Evolutionary conservation across 306 rosid species (phyloP).

Genomic region (Glycine latifolia): DNA sequence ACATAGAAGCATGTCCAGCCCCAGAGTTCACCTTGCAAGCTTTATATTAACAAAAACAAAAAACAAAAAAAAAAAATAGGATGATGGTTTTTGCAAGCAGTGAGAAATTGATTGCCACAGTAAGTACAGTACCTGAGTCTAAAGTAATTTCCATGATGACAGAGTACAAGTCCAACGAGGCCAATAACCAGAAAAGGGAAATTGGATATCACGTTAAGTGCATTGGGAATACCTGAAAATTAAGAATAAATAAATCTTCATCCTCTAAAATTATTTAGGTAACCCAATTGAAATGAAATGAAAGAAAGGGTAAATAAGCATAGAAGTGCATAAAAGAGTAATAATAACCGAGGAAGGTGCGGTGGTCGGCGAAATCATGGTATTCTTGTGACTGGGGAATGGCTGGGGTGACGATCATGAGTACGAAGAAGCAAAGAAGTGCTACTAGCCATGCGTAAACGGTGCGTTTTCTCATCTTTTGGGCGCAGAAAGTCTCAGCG

Average conservation of each 20-base stretch:
- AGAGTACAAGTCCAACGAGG: constrained; percentile 71
- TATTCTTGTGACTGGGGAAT: constrained; percentile 84
- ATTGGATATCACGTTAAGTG: constrained; percentile 85
- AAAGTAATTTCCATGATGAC: constrained; percentile 69
- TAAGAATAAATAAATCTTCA: background rate
- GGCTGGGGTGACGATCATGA: constrained; percentile 80
- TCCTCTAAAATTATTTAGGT: too few relatives aligned
- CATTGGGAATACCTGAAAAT: constrained; percentile 80
- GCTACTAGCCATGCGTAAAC: constrained; percentile 64
- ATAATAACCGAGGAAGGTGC: constrained; percentile 58
- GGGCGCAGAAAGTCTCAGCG: too few relatives aligned
- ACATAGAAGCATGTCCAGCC: constrained; percentile 89
- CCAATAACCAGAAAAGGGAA: constrained; percentile 85
- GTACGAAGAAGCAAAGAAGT: constrained; percentile 63
- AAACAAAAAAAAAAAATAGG: too few relatives aligned
- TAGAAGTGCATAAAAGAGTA: too few relatives aligned
- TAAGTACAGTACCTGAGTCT: constrained; percentile 66
- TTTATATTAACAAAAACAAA: background rate
- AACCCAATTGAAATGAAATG: too few relatives aligned
- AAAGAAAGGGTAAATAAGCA: too few relatives aligned
- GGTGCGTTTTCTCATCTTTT: constrained; percentile 61
- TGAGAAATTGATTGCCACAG: background rate
- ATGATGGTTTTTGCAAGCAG: background rate
- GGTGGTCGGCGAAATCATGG: constrained; percentile 88
- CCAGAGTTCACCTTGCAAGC: constrained; percentile 88